Base-by-base conservation (phyloP, 768 basidiomycete species). In the Pulveroboletus frians region DNA sequence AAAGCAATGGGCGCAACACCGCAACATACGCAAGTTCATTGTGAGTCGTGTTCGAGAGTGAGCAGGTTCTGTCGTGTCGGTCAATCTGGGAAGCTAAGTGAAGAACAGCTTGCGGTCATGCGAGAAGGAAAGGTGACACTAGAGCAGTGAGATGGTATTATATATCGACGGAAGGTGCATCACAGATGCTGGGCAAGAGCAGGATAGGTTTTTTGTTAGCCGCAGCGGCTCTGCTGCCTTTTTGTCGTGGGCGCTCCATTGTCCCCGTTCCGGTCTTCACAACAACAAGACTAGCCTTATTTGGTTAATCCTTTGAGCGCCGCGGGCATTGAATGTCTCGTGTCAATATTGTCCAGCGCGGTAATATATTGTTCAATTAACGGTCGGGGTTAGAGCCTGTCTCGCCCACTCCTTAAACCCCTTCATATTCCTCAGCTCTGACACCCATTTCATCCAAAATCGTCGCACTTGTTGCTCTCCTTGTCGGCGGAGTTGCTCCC, bases 231-330 rank as follows among this genome's bases (percentile, higher is more conserved):
- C 32, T 17, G 9, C 20, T 32, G 43, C 5, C 56, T 43, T 65
- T 65, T 66, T 65, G 60, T 62, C 53, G 45, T 53, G 23, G 23
- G 23, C 29, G 17, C 27, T 17, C 9, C 65, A 58, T 66, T 62
- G 65, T 65, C 47, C 36, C 66, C 54, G 57, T 64, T 41, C 51
- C 23, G 18, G 18, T 14, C 44, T 55, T 62, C 47, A 49, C 46
- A 51, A 66, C 59, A 66, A 66, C 49, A 14, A 26, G 13, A 47
- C 44, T 39, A 46, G 17, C 63, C 51, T 50, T 13, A 42, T 58
- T 57, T 39, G 9, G 58, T 15, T 13, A 29, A 15, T 37, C 39
- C 58, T 49, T 60, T 53, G 37, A 56, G 3, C 3, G 21, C 44
- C 62, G 62, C 63, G 54, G 61, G 51, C 58, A 52, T 47, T 43